Percentiles rank a stretch among this genome's conserved stretches.
Evolutionary conservation across 164 flowering plant species (phyloP).

Genomic region (Nymphaea colorata): DNA sequence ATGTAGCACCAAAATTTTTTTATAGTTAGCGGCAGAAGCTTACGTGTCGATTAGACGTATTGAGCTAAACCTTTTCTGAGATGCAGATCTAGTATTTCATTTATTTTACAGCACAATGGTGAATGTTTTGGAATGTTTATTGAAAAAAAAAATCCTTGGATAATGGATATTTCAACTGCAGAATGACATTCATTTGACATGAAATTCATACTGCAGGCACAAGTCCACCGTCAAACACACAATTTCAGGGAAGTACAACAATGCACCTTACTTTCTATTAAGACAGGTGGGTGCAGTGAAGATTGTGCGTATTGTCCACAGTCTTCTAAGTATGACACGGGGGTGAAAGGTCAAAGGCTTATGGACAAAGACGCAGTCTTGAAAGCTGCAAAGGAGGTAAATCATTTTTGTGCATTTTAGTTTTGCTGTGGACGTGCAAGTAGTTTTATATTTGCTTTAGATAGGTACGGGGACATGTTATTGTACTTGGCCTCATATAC

Average conservation of each 20-base stretch:
- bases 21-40: no score
- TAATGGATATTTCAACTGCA: neutral
- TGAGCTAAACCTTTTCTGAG: no score
- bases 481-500: neutral
- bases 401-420: neutral
- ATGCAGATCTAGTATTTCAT: no score
- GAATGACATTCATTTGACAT: neutral
- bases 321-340: slow-evolving; percentile 84
- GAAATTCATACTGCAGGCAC: slow-evolving; percentile 47
- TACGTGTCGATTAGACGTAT: no score
- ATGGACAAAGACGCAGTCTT: slow-evolving; percentile 80
- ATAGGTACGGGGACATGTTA: neutral
- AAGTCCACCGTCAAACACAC: slow-evolving; percentile 94
- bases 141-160: no score
- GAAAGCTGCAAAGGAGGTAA: slow-evolving; percentile 78
- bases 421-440: neutral
- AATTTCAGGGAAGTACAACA: slow-evolving; percentile 99
- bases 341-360: slow-evolving; percentile 77
- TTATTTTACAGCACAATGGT: no score
- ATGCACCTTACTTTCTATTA: slow-evolving; percentile 90
- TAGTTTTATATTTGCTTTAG: neutral
- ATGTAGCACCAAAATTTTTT: no score
- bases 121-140: no score
- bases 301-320: slow-evolving; percentile 99
- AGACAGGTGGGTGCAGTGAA: slow-evolving; percentile 98